These are phyloP conservation scores for Aspergillus biplanus DNA, from an alignment of 495 filamentous ascomycete species.

Conservation along the genomic window DNA sequence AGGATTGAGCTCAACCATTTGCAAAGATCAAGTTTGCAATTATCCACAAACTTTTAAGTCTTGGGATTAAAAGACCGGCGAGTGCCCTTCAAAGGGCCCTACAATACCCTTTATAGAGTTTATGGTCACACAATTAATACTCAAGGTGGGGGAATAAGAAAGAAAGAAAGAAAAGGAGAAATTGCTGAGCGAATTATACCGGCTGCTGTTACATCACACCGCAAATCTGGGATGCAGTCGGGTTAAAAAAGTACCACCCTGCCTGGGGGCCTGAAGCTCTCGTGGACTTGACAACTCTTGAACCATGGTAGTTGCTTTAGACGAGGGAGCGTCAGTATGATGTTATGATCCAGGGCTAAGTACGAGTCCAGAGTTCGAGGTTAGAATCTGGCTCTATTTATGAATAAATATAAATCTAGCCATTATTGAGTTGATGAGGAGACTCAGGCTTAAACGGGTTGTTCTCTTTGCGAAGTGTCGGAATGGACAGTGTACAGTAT, in stretches of 20 bases:
- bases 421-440: neutral
- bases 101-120: conserved; percentile 15
- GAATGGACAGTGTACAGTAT: neutral
- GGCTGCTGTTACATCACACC: conserved; percentile 19
- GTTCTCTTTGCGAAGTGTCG: no score
- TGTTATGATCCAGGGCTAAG: neutral
- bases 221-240: conserved; percentile 5
- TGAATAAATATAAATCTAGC: no score
- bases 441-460: no score
- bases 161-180: neutral
- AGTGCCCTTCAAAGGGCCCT: neutral
- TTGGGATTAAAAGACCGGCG: neutral
- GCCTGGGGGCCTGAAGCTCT: neutral
- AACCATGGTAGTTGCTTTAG: neutral
- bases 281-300: conserved; percentile 8
- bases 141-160: conserved; percentile 1
- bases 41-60: neutral
- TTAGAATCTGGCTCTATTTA: no score
- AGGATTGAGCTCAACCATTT: no score
- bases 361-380: no score
- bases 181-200: neutral
- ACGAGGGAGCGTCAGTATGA: neutral
- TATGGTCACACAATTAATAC: conserved; percentile 3
- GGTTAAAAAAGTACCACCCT: conserved; percentile 2
- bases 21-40: no score